Evolutionary conservation across 1,139 yeast species (phyloP).

Genomic region (Pichia inconspicua): DNA sequence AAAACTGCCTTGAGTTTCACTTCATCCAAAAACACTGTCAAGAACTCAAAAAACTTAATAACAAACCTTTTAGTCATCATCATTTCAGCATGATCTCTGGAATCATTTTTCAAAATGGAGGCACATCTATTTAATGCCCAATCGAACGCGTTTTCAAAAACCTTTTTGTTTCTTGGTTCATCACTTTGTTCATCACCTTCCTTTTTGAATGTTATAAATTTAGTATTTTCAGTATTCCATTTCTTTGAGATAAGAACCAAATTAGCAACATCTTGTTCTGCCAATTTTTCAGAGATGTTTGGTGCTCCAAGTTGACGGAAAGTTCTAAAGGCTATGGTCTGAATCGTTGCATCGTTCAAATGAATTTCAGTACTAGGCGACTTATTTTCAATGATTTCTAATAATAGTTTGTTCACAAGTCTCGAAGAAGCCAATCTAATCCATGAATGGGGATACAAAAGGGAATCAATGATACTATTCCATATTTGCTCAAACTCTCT

Average conservation of each 20-base stretch:
- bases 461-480: slow-evolving; percentile 44
- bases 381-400: slow-evolving; percentile 29
- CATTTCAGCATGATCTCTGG: slow-evolving; percentile 41
- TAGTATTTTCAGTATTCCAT: slow-evolving; percentile 48
- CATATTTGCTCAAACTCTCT: slow-evolving; percentile 36
- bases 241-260: slow-evolving; percentile 51
- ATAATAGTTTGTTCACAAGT: slow-evolving; percentile 45
- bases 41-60: slow-evolving; percentile 40
- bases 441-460: slow-evolving; percentile 90
- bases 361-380: slow-evolving; percentile 10
- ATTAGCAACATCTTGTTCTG: slow-evolving; percentile 60
- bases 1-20: slow-evolving; percentile 32
- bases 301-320: slow-evolving; percentile 83
- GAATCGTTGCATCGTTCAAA: slow-evolving; percentile 38
- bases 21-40: slow-evolving; percentile 40
- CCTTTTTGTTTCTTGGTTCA: slow-evolving; percentile 17
- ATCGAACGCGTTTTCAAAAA: slow-evolving; percentile 41
- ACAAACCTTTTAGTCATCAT: slow-evolving; percentile 57
- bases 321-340: slow-evolving; percentile 57
- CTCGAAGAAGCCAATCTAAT: slow-evolving; percentile 67
- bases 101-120: slow-evolving; percentile 58
- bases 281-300: slow-evolving; percentile 53
- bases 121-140: slow-evolving; percentile 59
- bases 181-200: slow-evolving; percentile 22
- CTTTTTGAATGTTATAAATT: slow-evolving; percentile 28